A percentile compares a stretch with the other conserved stretches of the same genome.
Evolutionary conservation across 2,329 filamentous ascomycete genomes (phyloP).

Genomic region (Lomentospora prolificans): DNA sequence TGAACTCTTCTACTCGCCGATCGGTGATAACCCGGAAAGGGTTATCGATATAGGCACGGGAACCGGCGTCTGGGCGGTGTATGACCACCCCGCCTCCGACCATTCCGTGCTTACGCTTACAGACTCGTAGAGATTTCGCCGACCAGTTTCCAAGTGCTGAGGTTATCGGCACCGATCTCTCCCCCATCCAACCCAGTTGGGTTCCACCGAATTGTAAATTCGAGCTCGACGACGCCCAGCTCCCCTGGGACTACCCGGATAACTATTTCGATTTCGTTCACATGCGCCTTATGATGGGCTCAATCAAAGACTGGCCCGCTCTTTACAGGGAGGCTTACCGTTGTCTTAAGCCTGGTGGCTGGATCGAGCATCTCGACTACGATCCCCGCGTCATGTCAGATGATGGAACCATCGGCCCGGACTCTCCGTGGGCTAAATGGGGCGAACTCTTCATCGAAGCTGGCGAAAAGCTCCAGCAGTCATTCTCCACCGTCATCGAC

Average conservation of each 20-base stretch:
- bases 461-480: neutral
- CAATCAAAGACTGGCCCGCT: constrained; percentile 44
- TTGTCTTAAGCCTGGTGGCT: constrained; percentile 33
- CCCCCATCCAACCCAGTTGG: too few relatives aligned
- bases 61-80: constrained; percentile 43
- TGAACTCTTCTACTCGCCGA: constrained; percentile 16
- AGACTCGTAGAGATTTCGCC: constrained; percentile 32
- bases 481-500: neutral
- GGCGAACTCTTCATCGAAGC: neutral
- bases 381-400: constrained; percentile 26
- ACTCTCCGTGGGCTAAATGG: neutral
- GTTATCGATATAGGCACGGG: constrained; percentile 47
- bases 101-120: too few relatives aligned
- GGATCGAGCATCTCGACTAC: constrained; percentile 19
- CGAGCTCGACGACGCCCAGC: constrained; percentile 23
- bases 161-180: constrained; percentile 44
- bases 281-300: constrained; percentile 45
- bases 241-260: constrained; percentile 32
- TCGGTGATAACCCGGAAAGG: constrained; percentile 16
- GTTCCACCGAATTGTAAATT: constrained; percentile 30
- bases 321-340: constrained; percentile 40
- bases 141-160: constrained; percentile 31
- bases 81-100: constrained; percentile 21
- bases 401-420: constrained; percentile 17
- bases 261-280: constrained; percentile 49